Base-by-base conservation (phyloP, 2,329 filamentous ascomycete species). In the Cercospora zeae-maydis region DNA sequence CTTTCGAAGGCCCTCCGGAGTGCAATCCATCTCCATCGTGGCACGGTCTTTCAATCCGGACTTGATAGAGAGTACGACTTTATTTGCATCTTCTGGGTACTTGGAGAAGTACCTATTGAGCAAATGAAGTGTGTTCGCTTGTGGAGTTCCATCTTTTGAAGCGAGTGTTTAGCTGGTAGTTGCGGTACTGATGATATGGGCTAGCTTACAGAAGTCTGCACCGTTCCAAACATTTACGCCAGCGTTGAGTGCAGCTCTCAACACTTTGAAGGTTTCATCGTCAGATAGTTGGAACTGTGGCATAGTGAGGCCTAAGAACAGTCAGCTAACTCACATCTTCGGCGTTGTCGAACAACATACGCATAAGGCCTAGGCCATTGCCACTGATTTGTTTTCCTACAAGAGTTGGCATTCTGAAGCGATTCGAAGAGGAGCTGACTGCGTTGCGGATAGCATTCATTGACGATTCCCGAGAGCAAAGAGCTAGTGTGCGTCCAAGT, bases 31-130 rank as follows among this genome's bases (percentile, higher is more conserved):
- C 10, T 45, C 39, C 39, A 45, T 79, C 1, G 58, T 59, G 37
- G 79, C 68, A 8, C 67, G 74, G 1, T 74, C 63, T 47, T 81
- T 72, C 31, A 75, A 39, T 11, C 77, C 78, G 3, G 78, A 78
- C 64, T 82, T 82, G 72, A 82, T 77, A n/a, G 74, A 78, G 7
- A 82, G 62, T 9, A 79, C 74, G 24, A 82, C 76, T 65, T 81
- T 80, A 34, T 76, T 70, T 0, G 78, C 79, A 66, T 83, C 79
- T 54, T 77, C 76, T 4, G 81, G 80, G 63, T 82, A 80, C 65
- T 78, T 77, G 24, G 74, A 76, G 66, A 82, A 83, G 67, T 82
- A 82, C 34, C 74, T 75, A 30, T 77, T 76, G 33, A 83, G 73
- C 4, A 83, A 72, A 24, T 79, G 76, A 0, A 82, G 73, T 13